A percentile compares a stretch with the other conserved stretches of the same genome.
These are phyloP conservation scores for Coemansia sp. DNA, from an alignment of 192 early-diverging fungal species.

Conservation along the genomic window DNA sequence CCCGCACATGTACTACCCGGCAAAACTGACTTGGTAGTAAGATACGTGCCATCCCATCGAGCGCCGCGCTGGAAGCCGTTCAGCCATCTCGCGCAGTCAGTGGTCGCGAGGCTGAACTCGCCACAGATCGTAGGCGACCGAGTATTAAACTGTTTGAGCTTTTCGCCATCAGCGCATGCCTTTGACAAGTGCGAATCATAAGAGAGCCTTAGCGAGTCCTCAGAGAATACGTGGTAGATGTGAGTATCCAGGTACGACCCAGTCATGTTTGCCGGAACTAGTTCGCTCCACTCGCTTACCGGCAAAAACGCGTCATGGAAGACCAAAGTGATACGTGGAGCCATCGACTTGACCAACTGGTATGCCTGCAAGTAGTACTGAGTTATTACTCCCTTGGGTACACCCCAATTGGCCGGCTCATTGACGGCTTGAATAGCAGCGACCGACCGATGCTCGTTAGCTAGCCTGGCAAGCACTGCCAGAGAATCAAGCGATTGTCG, in stretches of 20 bases:
- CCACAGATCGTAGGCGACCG: slow-evolving; percentile 65
- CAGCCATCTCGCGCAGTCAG: slow-evolving; percentile 72
- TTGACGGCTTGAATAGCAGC: slow-evolving; percentile 55
- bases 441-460: slow-evolving; percentile 35
- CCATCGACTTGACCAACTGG: slow-evolving; percentile 29
- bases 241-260: slow-evolving; percentile 54
- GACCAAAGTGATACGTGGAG: slow-evolving; percentile 29
- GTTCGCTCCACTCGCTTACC: slow-evolving; percentile 32
- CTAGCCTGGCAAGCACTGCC: slow-evolving; percentile 33
- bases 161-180: slow-evolving; percentile 33
- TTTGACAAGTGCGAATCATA: slow-evolving; percentile 35
- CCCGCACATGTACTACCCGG: slow-evolving; percentile 24
- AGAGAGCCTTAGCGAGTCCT: slow-evolving; percentile 30
- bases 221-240: slow-evolving; percentile 58
- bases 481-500: slow-evolving; percentile 37
- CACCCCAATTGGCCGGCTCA: slow-evolving; percentile 60
- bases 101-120: slow-evolving; percentile 74
- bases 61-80: slow-evolving; percentile 66
- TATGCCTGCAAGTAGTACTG: slow-evolving; percentile 51
- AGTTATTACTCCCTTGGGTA: slow-evolving; percentile 34
- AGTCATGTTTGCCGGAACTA: slow-evolving; percentile 41
- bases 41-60: slow-evolving; percentile 70
- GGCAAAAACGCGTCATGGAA: slow-evolving; percentile 59
- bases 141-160: slow-evolving; percentile 39
- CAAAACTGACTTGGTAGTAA: slow-evolving; percentile 9